Percentiles rank a stretch among this genome's conserved stretches.
These are phyloP conservation scores for Fusarium fujikuroi DNA, from an alignment of 2,329 filamentous ascomycete genomes.

Conservation along the genomic window DNA sequence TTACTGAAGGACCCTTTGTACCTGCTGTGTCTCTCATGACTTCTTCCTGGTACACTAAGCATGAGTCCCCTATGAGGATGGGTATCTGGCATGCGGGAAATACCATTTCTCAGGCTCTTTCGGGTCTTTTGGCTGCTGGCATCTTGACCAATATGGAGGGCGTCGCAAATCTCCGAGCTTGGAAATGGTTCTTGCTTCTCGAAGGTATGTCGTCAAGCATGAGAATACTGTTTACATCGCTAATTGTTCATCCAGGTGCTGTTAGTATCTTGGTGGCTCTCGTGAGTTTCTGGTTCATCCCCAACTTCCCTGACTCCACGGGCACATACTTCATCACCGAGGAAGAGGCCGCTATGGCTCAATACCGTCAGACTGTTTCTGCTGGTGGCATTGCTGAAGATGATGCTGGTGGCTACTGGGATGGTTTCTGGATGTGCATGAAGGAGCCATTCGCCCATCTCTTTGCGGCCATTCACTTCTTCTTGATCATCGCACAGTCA, in stretches of 20 bases:
- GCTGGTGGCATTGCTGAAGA: slow-evolving; percentile 51
- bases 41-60: slow-evolving; percentile 60
- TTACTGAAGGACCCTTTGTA: slow-evolving; percentile 54
- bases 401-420: slow-evolving; percentile 53
- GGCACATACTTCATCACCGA: slow-evolving; percentile 51
- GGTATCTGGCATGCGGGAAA: slow-evolving; percentile 59
- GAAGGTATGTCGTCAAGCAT: slow-evolving; percentile 32
- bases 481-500: slow-evolving; percentile 55
- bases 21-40: slow-evolving; percentile 57
- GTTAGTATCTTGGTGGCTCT: slow-evolving; percentile 48
- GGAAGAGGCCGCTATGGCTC: slow-evolving; percentile 53
- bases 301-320: slow-evolving; percentile 48
- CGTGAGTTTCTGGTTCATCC: slow-evolving; percentile 50
- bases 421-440: slow-evolving; percentile 47
- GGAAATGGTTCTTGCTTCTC: slow-evolving; percentile 58
- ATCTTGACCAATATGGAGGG: slow-evolving; percentile 58
- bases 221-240: accelerated
- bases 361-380: slow-evolving; percentile 50
- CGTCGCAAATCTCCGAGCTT: slow-evolving; percentile 47
- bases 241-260: slow-evolving; percentile 25
- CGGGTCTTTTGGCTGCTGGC: slow-evolving; percentile 56
- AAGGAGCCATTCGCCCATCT: slow-evolving; percentile 53
- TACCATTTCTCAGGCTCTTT: slow-evolving; percentile 57
- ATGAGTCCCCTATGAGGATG: slow-evolving; percentile 56
- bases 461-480: slow-evolving; percentile 54